phyloP scores from a whole-genome alignment of 78 protist genomes.

The Dictyostelium capitatum region DNA sequence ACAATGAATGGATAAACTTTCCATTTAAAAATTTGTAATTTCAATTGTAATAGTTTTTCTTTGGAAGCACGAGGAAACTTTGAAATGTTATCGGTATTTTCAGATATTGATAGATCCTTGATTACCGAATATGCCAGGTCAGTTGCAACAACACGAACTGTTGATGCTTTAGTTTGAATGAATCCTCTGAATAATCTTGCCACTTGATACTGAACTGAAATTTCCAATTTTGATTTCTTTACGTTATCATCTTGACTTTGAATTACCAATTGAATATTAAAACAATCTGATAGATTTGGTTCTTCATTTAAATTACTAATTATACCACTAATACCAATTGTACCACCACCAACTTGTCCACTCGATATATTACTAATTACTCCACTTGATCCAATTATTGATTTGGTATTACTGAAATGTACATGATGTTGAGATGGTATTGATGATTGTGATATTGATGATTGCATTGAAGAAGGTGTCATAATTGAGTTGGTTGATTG shows the following conservation, averaged over 20 bases:
- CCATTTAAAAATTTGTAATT: constrained; percentile 47
- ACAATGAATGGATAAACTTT: constrained; percentile 52
- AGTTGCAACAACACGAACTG: background rate
- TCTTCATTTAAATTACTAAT: background rate
- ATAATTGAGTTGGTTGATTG: too few relatives aligned
- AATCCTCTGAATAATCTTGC: constrained; percentile 31
- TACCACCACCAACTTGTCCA: background rate
- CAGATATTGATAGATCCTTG: background rate
- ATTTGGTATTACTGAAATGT: constrained; percentile 1
- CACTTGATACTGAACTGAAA: background rate
- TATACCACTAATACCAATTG: background rate
- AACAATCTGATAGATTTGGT: background rate
- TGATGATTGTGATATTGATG: background rate
- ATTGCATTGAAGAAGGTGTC: too few relatives aligned
- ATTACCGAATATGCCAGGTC: background rate
- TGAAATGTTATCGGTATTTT: constrained; percentile 7
- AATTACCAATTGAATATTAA: background rate
- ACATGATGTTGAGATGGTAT: background rate
- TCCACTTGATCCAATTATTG: background rate
- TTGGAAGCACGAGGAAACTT: constrained; percentile 10
- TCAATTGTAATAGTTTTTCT: constrained; percentile 38
- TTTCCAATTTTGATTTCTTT: constrained; percentile 18
- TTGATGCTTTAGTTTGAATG: constrained; percentile 10
- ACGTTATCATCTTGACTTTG: background rate
- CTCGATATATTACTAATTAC: background rate